Conservation (phyloP, 1,139 yeast genomes). For the Yamadazyma aaseri region DNA sequence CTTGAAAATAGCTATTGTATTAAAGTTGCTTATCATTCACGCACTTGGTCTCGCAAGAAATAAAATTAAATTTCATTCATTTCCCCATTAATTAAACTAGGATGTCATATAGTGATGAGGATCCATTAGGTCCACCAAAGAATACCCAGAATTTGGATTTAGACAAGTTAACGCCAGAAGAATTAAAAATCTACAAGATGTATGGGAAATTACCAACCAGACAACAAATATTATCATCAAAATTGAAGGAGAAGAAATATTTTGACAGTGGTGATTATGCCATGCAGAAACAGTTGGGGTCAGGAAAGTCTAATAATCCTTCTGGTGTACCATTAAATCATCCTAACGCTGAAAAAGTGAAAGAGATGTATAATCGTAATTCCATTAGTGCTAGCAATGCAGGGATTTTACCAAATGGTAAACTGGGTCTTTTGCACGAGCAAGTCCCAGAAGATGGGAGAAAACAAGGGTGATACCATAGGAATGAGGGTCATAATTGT, state of each 20-base stretch:
- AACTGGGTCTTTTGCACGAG: slow-evolving; percentile 45
- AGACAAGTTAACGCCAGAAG: slow-evolving; percentile 64
- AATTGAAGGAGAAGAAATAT: slow-evolving; percentile 84
- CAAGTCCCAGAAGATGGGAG: slow-evolving; percentile 29
- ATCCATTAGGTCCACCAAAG: slow-evolving; percentile 48
- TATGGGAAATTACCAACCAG: slow-evolving; percentile 90
- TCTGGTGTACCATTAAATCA: slow-evolving; percentile 41
- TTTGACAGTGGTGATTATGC: slow-evolving; percentile 99
- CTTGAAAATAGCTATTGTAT: too few species aligned
- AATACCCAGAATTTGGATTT: slow-evolving; percentile 52
- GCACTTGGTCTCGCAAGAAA: not conserved
- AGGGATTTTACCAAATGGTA: slow-evolving; percentile 47
- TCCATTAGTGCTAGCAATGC: slow-evolving; percentile 43
- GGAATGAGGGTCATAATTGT: too few species aligned
- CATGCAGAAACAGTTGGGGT: slow-evolving; percentile 61
- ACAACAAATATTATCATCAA: slow-evolving; percentile 76
- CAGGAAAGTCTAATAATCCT: slow-evolving; percentile 14
- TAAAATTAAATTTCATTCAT: not conserved
- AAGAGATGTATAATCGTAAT: slow-evolving; percentile 46
- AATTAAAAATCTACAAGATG: slow-evolving; percentile 65
- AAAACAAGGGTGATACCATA: slow-evolving; percentile 3
- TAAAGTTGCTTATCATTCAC: too few species aligned
- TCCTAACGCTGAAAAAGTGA: slow-evolving; percentile 50
- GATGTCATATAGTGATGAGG: slow-evolving; percentile 34
- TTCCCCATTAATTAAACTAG: not conserved